Evolutionary conservation across 352 stramenopile genomes (phyloP).

Genomic region (Phytophthora sp.): DNA sequence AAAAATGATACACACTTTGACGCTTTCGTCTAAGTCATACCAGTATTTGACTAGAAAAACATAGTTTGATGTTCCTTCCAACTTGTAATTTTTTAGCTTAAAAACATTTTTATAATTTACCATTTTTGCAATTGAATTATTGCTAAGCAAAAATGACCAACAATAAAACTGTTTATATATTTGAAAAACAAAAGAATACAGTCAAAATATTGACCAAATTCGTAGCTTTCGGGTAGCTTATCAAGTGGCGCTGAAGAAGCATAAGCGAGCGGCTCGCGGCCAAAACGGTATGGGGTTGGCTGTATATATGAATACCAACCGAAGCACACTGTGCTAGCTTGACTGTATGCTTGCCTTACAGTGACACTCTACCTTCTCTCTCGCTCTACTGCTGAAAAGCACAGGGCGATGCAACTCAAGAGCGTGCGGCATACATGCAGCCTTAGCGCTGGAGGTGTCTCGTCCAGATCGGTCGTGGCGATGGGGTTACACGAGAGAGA

Average conservation of each 20-base stretch:
- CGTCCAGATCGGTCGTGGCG: slow-evolving; percentile 22
- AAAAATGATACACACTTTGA: no score
- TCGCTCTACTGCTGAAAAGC: slow-evolving; percentile 18
- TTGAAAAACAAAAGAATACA: no score
- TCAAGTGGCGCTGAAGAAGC: slow-evolving; percentile 16
- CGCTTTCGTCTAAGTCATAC: no score
- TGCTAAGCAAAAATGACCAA: no score
- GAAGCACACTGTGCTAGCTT: slow-evolving; percentile 3
- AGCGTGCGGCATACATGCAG: neutral
- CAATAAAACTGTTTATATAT: no score
- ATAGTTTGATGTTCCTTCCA: no score
- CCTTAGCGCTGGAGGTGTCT: neutral
- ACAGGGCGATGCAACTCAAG: slow-evolving; percentile 15
- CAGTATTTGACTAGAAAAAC: no score
- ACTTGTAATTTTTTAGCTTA: no score
- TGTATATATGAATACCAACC: neutral
- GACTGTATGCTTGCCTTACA: neutral
- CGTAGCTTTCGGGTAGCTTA: no score
- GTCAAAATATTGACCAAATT: no score
- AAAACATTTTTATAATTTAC: no score
- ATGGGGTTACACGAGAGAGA: slow-evolving; percentile 15
- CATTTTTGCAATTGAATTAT: no score
- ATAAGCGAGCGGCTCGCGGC: neutral
- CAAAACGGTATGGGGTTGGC: slow-evolving; percentile 18
- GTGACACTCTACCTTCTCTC: slow-evolving; percentile 1